A percentile compares a stretch with the other conserved stretches of the same genome.
Conservation (phyloP, 176 grass and related monocot genomes). For the Guadua angustifolia region DNA sequence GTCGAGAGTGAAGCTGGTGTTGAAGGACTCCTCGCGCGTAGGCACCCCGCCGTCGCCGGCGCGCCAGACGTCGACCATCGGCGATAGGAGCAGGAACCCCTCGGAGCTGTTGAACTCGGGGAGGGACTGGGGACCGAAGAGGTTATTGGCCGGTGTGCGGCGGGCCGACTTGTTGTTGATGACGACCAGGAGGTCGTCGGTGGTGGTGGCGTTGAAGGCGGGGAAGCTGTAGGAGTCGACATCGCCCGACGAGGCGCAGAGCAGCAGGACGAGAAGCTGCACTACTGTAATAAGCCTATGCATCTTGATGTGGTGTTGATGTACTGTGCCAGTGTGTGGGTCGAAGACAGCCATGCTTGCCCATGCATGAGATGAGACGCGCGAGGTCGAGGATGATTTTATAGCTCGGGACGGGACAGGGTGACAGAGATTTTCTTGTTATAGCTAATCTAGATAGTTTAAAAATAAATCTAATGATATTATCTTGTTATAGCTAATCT, state of each 20-base stretch:
- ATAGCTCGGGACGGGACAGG: too few relatives aligned
- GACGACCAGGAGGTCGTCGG: not conserved
- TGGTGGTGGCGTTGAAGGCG: not conserved
- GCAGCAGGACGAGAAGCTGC: constrained; percentile 4
- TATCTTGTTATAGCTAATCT: too few relatives aligned
- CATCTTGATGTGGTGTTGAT: too few relatives aligned
- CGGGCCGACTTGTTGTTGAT: not conserved
- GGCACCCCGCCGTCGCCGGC: not conserved
- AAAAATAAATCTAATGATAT: too few relatives aligned
- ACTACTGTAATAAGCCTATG: not conserved
- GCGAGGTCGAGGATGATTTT: too few relatives aligned
- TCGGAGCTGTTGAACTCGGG: constrained; percentile 25
- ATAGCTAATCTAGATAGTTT: too few relatives aligned
- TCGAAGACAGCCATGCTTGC: too few relatives aligned
- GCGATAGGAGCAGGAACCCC: constrained; percentile 26
- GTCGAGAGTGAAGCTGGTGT: constrained; percentile 41
- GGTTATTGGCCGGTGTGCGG: not conserved
- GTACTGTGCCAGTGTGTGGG: too few relatives aligned
- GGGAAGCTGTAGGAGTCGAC: not conserved
- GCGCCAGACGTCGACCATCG: constrained; percentile 31
- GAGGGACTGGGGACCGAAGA: not conserved
- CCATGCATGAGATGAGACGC: too few relatives aligned
- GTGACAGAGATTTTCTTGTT: too few relatives aligned
- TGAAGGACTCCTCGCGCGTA: constrained; percentile 34
- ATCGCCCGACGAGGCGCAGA: not conserved